These are phyloP conservation scores for Oidium heveae DNA, from an alignment of 2,329 filamentous ascomycete genomes.

Conservation along the genomic window DNA sequence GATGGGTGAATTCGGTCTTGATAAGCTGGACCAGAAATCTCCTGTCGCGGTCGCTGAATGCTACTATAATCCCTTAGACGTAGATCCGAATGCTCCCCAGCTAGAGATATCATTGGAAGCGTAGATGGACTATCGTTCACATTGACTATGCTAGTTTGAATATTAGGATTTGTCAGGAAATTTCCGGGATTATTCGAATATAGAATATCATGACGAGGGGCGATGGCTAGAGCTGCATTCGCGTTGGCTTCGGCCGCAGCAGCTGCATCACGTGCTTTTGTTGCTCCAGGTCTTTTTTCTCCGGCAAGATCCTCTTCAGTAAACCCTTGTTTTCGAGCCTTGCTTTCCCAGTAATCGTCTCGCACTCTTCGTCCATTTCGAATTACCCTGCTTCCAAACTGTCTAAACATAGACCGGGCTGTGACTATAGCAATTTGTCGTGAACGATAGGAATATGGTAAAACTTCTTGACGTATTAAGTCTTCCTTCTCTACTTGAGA, in stretches of 20 bases:
- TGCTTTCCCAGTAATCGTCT: conserved; percentile 97
- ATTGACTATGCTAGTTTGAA: conserved; percentile 50
- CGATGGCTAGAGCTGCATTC: conserved; percentile 30
- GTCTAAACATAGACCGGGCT: conserved; percentile 91
- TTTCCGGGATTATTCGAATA: conserved; percentile 51
- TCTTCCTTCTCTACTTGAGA: conserved; percentile 93
- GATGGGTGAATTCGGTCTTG: conserved; percentile 64
- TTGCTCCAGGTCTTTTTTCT: conserved; percentile 81
- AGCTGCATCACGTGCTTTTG: conserved; percentile 64
- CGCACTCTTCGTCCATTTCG: conserved; percentile 71
- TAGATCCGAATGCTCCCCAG: conserved; percentile 52
- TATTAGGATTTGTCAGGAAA: conserved; percentile 37
- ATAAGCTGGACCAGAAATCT: conserved; percentile 68
- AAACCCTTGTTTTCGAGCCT: conserved; percentile 90
- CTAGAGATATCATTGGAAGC: conserved; percentile 64
- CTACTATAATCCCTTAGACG: conserved; percentile 59
- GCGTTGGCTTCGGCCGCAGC: conserved; percentile 38
- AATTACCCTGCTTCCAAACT: conserved; percentile 89
- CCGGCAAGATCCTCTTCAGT: conserved; percentile 90
- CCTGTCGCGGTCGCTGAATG: conserved; percentile 68
- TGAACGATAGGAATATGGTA: conserved; percentile 95
- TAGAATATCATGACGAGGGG: conserved; percentile 62
- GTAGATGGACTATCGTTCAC: conserved; percentile 39
- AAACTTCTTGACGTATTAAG: conserved; percentile 75
- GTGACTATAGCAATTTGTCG: conserved; percentile 96